Evolutionary conservation across 2,329 filamentous ascomycete genomes (phyloP), one percentile per base, ranked within the genome.

Genomic region (Ophiocordyceps robertsii): DNA sequence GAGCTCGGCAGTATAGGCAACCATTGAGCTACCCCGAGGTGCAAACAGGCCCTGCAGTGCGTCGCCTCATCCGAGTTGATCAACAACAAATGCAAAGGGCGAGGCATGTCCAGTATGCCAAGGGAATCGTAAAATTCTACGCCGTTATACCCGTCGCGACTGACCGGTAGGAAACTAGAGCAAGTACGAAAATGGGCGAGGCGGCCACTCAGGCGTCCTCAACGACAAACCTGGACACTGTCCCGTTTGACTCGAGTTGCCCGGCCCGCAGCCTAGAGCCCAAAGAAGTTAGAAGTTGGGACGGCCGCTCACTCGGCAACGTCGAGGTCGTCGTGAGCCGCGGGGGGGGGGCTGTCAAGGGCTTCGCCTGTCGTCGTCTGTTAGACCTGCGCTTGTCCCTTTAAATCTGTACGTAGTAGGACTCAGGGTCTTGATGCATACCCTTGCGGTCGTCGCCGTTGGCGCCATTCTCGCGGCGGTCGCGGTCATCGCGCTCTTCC

Each of bases 381-480:
- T 37, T 29, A 37, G 24, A 41, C 37, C 21, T 13, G 11, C 30
- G 29, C 19, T 44, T 39, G 44, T 29, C 14, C 12, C 19, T 14
- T n/a, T 19, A 35, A 40, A 36, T 4, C 33, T 16, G n/a, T 36
- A 10, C 33, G 9, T 6, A 16, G 14, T 17, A 36, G 14, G 6
- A 36, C 33, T 36, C 8, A n/a, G n/a, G 14, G 10, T 36, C 9
- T 8, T 13, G 32, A 17, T 16, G 58, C 62, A 50, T 65, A 95
- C 89, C 78, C 79, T 96, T 96, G 58, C 85, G 80, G 51, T 95
- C 88, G 53, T 95, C 88, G 46, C 83, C 87, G 56, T 90, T 93
- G 21, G 84, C 72, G 38, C 75, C 82, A 54, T 82, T 83, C 56
- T 92, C 85, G 52, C 81, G 81, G 52, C 80, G 77, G 51, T 85